A percentile compares a stretch with the other conserved stretches of the same genome.
These are phyloP conservation scores for Bipolaris cookei DNA, from an alignment of 2,329 filamentous ascomycete species.

Conservation along the genomic window DNA sequence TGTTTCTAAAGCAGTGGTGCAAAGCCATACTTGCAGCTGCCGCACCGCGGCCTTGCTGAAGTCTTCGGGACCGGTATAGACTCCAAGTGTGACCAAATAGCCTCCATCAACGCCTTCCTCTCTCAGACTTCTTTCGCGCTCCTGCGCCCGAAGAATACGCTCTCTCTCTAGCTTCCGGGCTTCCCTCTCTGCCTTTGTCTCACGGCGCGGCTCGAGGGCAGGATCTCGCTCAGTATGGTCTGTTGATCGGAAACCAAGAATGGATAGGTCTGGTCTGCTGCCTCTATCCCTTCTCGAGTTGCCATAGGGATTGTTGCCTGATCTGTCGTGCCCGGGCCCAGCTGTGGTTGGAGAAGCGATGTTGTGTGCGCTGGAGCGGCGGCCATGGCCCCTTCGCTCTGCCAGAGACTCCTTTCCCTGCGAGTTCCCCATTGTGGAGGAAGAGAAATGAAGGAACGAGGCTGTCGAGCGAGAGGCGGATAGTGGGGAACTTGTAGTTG, in stretches of 20 bases:
- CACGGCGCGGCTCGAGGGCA: conserved; percentile 68
- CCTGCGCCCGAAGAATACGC: conserved; percentile 74
- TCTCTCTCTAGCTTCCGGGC: conserved; percentile 85
- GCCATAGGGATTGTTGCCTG: conserved; percentile 48
- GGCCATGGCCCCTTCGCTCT: conserved; percentile 43
- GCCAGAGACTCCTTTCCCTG: conserved; percentile 55
- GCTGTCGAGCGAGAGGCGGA: conserved; percentile 20
- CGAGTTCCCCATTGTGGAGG: conserved; percentile 54
- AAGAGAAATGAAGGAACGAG: conserved; percentile 11
- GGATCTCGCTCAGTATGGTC: conserved; percentile 58
- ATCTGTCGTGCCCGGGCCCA: conserved; percentile 37
- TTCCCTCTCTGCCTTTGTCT: conserved; percentile 91
- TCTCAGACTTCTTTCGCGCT: conserved; percentile 86
- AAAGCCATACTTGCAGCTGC: conserved; percentile 79
- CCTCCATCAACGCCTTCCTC: conserved; percentile 96
- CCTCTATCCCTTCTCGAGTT: conserved; percentile 57
- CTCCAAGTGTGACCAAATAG: conserved; percentile 90
- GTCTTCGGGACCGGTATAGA: conserved; percentile 91
- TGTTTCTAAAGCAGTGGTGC: conserved; percentile 6
- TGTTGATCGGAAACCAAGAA: conserved; percentile 63
- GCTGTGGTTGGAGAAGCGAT: conserved; percentile 41
- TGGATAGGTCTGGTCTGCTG: conserved; percentile 65
- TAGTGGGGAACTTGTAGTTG: conserved; percentile 28
- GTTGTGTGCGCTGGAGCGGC: conserved; percentile 42
- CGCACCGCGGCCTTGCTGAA: conserved; percentile 88